Base-by-base conservation (phyloP, 805 yeast genomes). In the Teunomyces gatunensis region DNA sequence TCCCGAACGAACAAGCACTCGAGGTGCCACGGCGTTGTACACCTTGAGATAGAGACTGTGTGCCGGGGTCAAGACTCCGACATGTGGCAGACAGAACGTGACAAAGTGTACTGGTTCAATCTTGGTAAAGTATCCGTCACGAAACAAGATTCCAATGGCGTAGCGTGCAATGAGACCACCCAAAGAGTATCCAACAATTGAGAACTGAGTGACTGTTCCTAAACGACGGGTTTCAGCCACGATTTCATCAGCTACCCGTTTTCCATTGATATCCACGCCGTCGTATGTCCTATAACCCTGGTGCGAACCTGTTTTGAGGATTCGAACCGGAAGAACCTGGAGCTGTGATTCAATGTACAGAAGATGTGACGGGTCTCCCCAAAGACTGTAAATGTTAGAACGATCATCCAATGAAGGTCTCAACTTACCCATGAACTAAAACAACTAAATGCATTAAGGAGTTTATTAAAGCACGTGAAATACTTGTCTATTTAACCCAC, bases 161-260 rank as follows among this genome's bases (percentile, higher is more conserved):
- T 88, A 90, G 44, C 97, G 72, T 0, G 90, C 75, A 28, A 92
- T 81, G 30, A 91, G 67, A 0, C 98, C 98, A 18, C 98, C 97
- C 49, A 92, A 69, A 0, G 96, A 88, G 63, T 91, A 92, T 0
- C 98, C 97, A 2, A 88, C 75, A 36, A 92, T 72, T 51, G 95
- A 87, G 43, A 92, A 78, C 54, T 82, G 78, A n/a, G 74, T 71
- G 9, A 89, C 88, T n/a, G 61, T 64, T 11, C 60, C 57, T 4
- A 32, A 43, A 12, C 35, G 47, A 3, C 32, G 43, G 3, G 64
- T 59, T 47, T 63, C 58, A 4, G 46, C 55, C 18, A 54, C 34
- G 42, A 89, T 82, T 64, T 89, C 96, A 45, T 77, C 77, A 1
- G 86, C 82, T 6, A 87, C 85, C 18, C 95, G 71, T 43, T 81